These are phyloP conservation scores for Jatropha curcas DNA, from an alignment of 345 rosid genomes.

Conservation along the genomic window DNA sequence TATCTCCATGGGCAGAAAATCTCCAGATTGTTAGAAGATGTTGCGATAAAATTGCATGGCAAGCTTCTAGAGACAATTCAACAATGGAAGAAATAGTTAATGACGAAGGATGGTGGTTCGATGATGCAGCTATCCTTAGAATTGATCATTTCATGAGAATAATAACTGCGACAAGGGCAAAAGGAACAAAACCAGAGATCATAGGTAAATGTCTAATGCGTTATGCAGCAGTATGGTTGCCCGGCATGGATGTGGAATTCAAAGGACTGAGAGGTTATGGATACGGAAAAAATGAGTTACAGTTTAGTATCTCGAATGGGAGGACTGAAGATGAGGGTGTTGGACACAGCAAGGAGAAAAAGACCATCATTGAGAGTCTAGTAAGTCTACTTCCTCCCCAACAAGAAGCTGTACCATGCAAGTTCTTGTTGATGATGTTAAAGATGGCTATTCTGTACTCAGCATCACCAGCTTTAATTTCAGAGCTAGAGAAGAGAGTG, in stretches of 20 bases:
- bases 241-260: conserved; percentile 48
- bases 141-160: conserved; percentile 78
- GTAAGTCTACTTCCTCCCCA: conserved; percentile 68
- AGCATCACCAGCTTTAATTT: conserved; percentile 68
- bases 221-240: conserved; percentile 60
- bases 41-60: conserved; percentile 79
- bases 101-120: conserved; percentile 47
- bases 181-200: conserved; percentile 51
- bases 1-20: conserved; percentile 89
- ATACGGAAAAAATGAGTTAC: conserved; percentile 57
- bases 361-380: conserved; percentile 62
- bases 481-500: conserved; percentile 76
- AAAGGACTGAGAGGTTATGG: conserved; percentile 65
- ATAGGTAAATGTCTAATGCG: conserved; percentile 59
- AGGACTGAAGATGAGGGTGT: conserved; percentile 40
- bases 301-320: conserved; percentile 46
- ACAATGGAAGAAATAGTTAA: conserved; percentile 30
- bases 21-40: conserved; percentile 84
- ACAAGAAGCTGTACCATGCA: conserved; percentile 60
- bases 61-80: conserved; percentile 51
- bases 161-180: conserved; percentile 56
- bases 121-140: conserved; percentile 53
- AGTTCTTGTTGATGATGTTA: conserved; percentile 69
- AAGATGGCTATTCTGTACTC: conserved; percentile 67
- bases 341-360: conserved; percentile 49